Conservation (phyloP, 1,284 basidiomycete species). For the Apiotrichum gamsii region DNA sequence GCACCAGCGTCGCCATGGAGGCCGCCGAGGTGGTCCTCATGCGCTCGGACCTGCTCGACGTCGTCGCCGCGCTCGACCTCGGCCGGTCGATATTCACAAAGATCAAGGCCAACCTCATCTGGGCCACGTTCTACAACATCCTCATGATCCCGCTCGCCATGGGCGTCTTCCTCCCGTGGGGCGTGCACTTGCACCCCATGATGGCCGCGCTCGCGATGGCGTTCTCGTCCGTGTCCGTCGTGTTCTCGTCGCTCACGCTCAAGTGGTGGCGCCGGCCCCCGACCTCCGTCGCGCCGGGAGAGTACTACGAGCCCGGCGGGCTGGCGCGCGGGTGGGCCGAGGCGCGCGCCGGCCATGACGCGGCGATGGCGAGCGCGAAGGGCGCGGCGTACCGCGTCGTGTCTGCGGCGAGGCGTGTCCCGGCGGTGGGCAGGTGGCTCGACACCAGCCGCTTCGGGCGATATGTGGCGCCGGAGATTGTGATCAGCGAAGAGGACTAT, state of each 20-base stretch:
- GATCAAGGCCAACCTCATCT: constrained; percentile 75
- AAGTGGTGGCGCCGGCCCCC: constrained; percentile 74
- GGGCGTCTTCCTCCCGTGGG: constrained; percentile 90
- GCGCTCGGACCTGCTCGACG: constrained; percentile 90
- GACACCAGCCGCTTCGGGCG: constrained; percentile 23
- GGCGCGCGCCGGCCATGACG: constrained; percentile 11
- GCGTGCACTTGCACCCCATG: constrained; percentile 93
- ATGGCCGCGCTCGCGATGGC: constrained; percentile 97
- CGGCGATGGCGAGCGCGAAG: neutral
- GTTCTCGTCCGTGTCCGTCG: constrained; percentile 92
- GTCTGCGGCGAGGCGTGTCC: neutral
- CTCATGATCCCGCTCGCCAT: constrained; percentile 97
- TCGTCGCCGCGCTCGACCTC: constrained; percentile 90
- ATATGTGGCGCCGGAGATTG: constrained; percentile 6
- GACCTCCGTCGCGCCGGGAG: constrained; percentile 62
- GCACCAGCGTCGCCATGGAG: constrained; percentile 94
- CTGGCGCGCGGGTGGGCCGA: constrained; percentile 27
- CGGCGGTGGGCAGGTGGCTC: constrained; percentile 3
- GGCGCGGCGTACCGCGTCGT: constrained; percentile 13
- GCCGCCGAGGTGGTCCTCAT: constrained; percentile 97
- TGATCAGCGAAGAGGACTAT: constrained; percentile 23
- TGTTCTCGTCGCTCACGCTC: constrained; percentile 78
- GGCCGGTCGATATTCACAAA: constrained; percentile 82
- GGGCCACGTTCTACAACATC: constrained; percentile 91
- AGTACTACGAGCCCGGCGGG: constrained; percentile 46